Base-by-base conservation (phyloP, 768 basidiomycete species). In the Pleurotus pulmonarius region DNA sequence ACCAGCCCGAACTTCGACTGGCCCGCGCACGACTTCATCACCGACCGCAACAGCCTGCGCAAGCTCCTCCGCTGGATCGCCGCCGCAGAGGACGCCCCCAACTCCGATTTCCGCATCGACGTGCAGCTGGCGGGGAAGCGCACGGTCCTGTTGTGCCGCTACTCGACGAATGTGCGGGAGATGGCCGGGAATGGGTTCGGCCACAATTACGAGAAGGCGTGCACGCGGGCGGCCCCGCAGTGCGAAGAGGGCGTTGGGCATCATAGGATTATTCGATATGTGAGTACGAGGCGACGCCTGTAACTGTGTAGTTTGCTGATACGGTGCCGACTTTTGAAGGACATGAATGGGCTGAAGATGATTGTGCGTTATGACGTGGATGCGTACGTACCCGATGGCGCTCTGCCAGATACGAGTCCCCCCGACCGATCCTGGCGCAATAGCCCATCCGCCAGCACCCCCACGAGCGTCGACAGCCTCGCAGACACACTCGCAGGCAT, bases 61-160 rank as follows among this genome's bases (percentile, higher is more conserved):
- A 88, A 87, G 65, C 69, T 90, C 40, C 63, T 83, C 18, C 74
- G 83, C 22, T 87, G 83, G 84, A 73, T 79, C n/a, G 65, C 63
- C 15, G 29, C 29, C 29, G 8, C 29, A 8, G 29, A 34, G 29
- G 69, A 68, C 8, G 58, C 63, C n/a, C 64, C 69, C 11, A 60
- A 58, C 3, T 69, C 67, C 8, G 78, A 82, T 54, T 92, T 91
- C 63, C 73, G 90, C 16, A 87, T 92, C 59, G 88, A 92, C 56
- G 58, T 83, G 3, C 83, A 91, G 64, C 71, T 88, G 15, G 78
- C 75, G 0, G 87, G 88, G 0, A 59, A 69, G 20, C 73, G 71
- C 55, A 90, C 89, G 0, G 70, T 88, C 13, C 62, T 92, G 24
- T 70, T 90, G 61, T 83, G 81, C 55, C 72, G 89, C 1, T 87